These are phyloP conservation scores for Sporothrix luriei DNA, from an alignment of 2,329 filamentous ascomycete species.

Conservation along the genomic window DNA sequence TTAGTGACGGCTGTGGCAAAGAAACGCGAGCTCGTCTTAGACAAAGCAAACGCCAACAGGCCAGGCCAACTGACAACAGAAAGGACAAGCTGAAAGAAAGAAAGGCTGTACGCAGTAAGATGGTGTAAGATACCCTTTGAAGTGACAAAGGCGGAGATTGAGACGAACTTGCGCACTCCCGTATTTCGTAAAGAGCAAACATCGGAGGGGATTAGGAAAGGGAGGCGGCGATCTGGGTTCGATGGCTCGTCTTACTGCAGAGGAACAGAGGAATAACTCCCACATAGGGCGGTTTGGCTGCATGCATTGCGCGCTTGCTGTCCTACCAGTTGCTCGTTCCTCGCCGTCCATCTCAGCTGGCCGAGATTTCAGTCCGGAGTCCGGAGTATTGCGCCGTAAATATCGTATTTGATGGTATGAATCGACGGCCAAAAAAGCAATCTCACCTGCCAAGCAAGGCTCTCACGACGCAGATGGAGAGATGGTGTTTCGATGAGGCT, in stretches of 20 bases:
- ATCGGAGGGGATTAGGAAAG: constrained; percentile 4
- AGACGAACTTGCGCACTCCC: neutral
- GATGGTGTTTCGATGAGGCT: neutral
- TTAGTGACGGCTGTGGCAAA: constrained; percentile 28
- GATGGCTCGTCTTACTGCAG: constrained; percentile 20
- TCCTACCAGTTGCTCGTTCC: constrained; percentile 9
- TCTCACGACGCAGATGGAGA: neutral
- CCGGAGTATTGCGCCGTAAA: neutral
- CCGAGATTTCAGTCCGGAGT: neutral
- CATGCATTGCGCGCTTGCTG: constrained; percentile 24
- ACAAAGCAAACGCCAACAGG: neutral
- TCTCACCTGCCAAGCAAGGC: constrained; percentile 1
- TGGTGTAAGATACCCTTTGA: too few species aligned
- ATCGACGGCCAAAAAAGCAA: neutral
- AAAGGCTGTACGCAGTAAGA: too few species aligned
- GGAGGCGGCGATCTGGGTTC: constrained; percentile 18
- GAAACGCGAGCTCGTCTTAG: neutral
- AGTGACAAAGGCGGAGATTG: neutral
- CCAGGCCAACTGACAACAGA: neutral
- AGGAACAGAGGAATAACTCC: constrained; percentile 17
- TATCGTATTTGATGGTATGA: neutral
- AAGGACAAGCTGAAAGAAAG: constrained; percentile 1
- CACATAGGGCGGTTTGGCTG: constrained; percentile 16
- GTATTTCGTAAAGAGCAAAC: neutral
- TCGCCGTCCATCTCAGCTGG: neutral